A percentile compares a stretch with the other conserved stretches of the same genome.
Conservation (phyloP, 257 asterid genomes). For the Solanum pennellii region DNA sequence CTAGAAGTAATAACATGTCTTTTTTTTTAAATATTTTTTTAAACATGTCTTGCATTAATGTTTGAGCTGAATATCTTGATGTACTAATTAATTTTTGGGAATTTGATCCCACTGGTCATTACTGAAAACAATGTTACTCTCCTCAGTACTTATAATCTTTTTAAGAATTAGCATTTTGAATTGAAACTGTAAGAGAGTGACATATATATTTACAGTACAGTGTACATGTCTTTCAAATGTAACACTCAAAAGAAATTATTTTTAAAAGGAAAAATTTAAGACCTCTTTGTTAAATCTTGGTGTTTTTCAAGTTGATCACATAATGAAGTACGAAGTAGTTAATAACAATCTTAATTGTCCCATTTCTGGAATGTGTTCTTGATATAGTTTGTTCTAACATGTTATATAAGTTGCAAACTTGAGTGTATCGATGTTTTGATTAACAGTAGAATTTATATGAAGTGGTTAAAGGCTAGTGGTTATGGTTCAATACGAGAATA, state of each 20-base stretch:
- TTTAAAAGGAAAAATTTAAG: not conserved
- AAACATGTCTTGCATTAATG: conserved; percentile 9
- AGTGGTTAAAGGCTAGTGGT: too few relatives aligned
- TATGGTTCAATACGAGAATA: too few relatives aligned
- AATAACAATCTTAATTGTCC: not conserved
- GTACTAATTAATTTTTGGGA: conserved; percentile 5
- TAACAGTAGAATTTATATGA: too few relatives aligned
- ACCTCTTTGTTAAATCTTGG: not conserved
- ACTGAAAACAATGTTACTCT: conserved; percentile 19
- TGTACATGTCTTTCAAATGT: not conserved
- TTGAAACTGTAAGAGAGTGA: not conserved
- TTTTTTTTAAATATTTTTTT: not conserved
- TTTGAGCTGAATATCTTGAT: conserved; percentile 10
- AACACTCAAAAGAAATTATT: not conserved
- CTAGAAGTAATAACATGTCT: not conserved
- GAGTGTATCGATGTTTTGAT: not conserved
- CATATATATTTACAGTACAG: not conserved
- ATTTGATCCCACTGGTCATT: conserved; percentile 12
- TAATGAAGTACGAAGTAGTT: not conserved
- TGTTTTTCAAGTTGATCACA: not conserved
- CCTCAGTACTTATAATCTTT: not conserved
- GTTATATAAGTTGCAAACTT: not conserved
- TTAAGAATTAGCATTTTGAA: not conserved
- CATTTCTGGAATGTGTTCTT: not conserved
- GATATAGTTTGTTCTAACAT: not conserved